Percentiles rank a stretch among this genome's conserved stretches.
phyloP scores from a whole-genome alignment of 2,329 filamentous ascomycete species.

The Diaporthe eres region DNA sequence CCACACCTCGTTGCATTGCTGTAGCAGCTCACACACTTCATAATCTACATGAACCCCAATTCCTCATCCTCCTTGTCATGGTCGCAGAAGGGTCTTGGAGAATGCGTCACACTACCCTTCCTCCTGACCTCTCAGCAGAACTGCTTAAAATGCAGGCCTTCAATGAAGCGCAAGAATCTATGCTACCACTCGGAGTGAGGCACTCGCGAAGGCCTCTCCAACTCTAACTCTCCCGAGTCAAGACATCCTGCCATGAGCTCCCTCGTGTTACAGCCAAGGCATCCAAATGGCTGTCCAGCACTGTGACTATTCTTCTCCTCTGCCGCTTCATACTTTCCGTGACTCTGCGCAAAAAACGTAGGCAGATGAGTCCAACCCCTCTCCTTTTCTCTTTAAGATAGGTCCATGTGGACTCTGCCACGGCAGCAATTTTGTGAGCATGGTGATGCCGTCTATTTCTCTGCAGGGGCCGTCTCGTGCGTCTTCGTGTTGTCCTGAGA shows the following conservation, averaged over 20 bases:
- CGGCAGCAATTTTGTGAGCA: too few relatives aligned
- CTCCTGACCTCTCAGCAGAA: background rate
- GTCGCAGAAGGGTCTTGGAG: background rate
- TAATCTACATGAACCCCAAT: background rate
- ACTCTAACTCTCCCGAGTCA: background rate
- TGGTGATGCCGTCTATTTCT: background rate
- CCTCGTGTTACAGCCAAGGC: conserved; percentile 2
- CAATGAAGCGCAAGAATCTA: background rate
- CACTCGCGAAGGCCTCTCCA: background rate
- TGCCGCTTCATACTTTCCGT: background rate
- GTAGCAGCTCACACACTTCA: background rate
- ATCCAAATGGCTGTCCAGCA: background rate
- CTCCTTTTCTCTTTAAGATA: background rate
- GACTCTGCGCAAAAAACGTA: background rate
- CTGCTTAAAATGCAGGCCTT: background rate
- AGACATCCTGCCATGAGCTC: background rate
- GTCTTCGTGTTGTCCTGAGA: background rate
- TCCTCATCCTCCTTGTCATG: background rate
- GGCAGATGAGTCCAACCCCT: background rate
- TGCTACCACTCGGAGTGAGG: background rate
- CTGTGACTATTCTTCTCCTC: background rate
- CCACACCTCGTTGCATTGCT: background rate
- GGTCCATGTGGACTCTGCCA: too few relatives aligned
- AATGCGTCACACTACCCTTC: background rate
- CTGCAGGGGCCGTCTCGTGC: background rate